Base-by-base conservation (phyloP, 371 early-diverging fungal genomes). In the Actinomortierella ambigua region DNA sequence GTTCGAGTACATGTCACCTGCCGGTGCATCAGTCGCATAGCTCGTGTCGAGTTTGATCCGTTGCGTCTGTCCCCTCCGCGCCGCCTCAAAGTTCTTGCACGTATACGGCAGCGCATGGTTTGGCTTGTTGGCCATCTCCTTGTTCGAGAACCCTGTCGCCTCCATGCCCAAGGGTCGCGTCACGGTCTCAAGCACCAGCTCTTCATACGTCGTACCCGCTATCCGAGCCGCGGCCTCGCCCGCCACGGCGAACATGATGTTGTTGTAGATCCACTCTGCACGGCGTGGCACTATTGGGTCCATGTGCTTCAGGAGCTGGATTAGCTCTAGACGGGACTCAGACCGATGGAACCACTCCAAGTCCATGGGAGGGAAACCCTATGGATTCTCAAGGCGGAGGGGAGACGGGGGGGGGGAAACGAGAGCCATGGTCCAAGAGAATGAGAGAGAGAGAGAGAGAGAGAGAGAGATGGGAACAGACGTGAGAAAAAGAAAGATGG, bases 1-100 rank as follows among this genome's bases (percentile, higher is more conserved):
- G 54, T 58, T 59, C 5, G 59, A 58, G 22, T 54, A 49, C 27
- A 65, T 50, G 44, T 65, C 64, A 26, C 64, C 64, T 11, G 64
- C 53, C 13, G 64, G 39, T 7, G 64, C 54, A n/a, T 6, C 18
- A 15, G 52, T 42, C 20, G 34, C 15, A 14, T 23, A 44, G 39
- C 27, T 43, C 28, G 26, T 41, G 26, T 52, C 34, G 28, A 53
- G 47, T 24, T 44, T 11, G 39, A 60, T 8, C 29, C 17, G 60
- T 47, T 29, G 27, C 15, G 39, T 60, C 26, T 60, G 46, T 14
- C 61, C 61, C 24, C 24, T 4, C 40, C 53, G 48, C 28, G 24
- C 11, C 20, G 53, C 48, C 40, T 53, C 53, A 40, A 60, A 60
- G 9, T 46, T 46, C 61, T 53, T 60, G 61, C 48, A 4, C 1